Evolutionary conservation across 495 filamentous ascomycete species (phyloP).

Genomic region (Saxophila tyrrhenica): DNA sequence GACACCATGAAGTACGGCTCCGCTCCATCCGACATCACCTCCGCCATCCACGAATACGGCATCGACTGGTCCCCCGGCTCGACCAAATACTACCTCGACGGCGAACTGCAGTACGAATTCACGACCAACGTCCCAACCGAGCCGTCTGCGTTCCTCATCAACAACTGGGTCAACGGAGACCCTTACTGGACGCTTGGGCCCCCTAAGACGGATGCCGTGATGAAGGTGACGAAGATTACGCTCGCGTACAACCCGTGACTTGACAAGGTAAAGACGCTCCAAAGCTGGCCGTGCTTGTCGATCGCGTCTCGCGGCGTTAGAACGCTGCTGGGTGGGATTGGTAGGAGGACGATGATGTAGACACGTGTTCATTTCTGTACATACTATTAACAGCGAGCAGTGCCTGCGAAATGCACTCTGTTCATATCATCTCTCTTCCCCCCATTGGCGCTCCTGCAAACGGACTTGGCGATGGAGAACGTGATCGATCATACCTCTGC

Average conservation of each 20-base stretch:
- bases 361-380: too few species aligned
- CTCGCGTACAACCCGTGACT: conserved; percentile 23
- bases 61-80: conserved; percentile 16
- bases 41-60: conserved; percentile 17
- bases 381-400: too few species aligned
- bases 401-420: background rate
- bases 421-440: conserved; percentile 1
- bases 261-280: too few species aligned
- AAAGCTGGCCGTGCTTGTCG: too few species aligned
- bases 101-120: conserved; percentile 6
- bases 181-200: conserved; percentile 16
- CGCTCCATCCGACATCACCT: background rate
- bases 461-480: background rate
- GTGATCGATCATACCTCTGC: conserved; percentile 5
- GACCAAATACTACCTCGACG: conserved; percentile 19
- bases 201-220: conserved; percentile 13
- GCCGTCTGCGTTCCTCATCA: conserved; percentile 21
- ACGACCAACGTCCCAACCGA: conserved; percentile 20
- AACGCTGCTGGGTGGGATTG: too few species aligned
- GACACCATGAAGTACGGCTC: background rate
- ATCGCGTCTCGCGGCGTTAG: too few species aligned
- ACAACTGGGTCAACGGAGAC: conserved; percentile 24
- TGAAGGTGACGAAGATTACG: conserved; percentile 17
- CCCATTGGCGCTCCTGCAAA: background rate
- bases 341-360: too few species aligned